Conservation (phyloP, 305 asterid species). For the Andrographis paniculata region DNA sequence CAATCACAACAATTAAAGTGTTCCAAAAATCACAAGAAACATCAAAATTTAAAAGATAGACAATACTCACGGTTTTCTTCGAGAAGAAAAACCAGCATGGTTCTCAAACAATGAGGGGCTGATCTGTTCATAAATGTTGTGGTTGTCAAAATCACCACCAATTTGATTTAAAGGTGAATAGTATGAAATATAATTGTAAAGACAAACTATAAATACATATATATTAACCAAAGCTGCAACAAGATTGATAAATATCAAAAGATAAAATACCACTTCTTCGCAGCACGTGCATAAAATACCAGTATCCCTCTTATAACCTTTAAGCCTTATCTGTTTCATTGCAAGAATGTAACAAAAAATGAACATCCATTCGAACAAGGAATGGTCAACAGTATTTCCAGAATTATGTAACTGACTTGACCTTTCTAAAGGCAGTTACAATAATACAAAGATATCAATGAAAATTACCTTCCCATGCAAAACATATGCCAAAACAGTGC, state of each 20-base stretch:
- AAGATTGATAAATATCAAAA: neutral
- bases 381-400: conserved; percentile 3
- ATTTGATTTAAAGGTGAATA: neutral
- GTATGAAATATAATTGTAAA: neutral
- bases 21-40: conserved; percentile 10
- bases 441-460: neutral
- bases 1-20: conserved; percentile 8
- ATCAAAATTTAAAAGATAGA: conserved; percentile 1
- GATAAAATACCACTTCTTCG: conserved; percentile 46
- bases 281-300: conserved; percentile 71
- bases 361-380: neutral
- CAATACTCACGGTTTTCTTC: conserved; percentile 84
- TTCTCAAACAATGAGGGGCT: conserved; percentile 90
- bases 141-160: conserved; percentile 20
- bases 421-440: neutral
- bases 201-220: no score
- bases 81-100: conserved; percentile 92
- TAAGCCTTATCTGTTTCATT: conserved; percentile 47
- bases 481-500: conserved; percentile 57
- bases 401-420: conserved; percentile 13
- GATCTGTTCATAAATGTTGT: conserved; percentile 41
- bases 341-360: conserved; percentile 8
- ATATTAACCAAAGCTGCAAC: neutral
- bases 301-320: conserved; percentile 59
- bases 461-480: conserved; percentile 56